Percentiles rank a stretch among this genome's conserved stretches.
Conservation (phyloP, 495 filamentous ascomycete species). For the Bryoglossum gracile region DNA sequence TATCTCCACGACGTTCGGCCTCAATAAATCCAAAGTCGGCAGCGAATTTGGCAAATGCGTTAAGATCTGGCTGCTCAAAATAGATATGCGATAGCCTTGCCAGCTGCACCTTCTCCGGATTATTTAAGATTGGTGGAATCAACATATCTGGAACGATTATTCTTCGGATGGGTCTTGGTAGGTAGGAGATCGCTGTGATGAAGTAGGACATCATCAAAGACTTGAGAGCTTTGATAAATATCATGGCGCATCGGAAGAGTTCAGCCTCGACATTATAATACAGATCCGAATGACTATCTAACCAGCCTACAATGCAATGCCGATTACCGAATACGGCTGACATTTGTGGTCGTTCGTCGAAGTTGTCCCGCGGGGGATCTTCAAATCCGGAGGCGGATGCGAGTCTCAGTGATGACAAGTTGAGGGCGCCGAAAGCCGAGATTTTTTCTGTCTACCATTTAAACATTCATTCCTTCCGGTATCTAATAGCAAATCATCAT, state of each 20-base stretch:
- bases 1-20: slow-evolving; percentile 24
- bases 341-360: neutral
- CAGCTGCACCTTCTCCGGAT: neutral
- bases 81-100: slow-evolving; percentile 15
- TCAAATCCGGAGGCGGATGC: too few species aligned
- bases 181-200: neutral
- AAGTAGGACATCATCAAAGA: too few species aligned
- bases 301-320: neutral
- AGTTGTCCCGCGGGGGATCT: neutral
- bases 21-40: slow-evolving; percentile 10
- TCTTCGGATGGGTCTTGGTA: neutral
- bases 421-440: too few species aligned
- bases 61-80: slow-evolving; percentile 22
- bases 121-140: slow-evolving; percentile 1
- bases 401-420: too few species aligned
- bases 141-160: slow-evolving; percentile 4
- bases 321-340: neutral
- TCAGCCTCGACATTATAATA: neutral
- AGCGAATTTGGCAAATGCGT: slow-evolving; percentile 19
- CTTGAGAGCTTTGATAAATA: too few species aligned
- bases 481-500: too few species aligned
- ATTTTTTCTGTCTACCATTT: too few species aligned
- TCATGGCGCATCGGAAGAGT: neutral
- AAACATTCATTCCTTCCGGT: too few species aligned
- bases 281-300: neutral